Evolutionary conservation across 768 basidiomycete genomes (phyloP), one percentile per base, ranked within the genome.

Genomic region (Russula compacta): DNA sequence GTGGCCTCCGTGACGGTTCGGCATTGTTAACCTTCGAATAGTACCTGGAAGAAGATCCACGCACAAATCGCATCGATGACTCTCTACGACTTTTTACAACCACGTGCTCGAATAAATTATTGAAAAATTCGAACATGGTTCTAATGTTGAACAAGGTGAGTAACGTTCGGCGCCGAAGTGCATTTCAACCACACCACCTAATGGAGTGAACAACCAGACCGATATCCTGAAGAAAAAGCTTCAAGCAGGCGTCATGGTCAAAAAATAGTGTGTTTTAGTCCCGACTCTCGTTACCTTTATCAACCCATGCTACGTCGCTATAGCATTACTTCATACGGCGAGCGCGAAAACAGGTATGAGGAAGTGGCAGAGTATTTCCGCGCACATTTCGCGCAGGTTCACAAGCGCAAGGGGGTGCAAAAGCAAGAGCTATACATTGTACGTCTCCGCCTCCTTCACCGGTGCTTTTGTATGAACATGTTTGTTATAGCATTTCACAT

Each of bases 1-100:
- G 39, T 12, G 33, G 29, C 24, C 19, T 19, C 11, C 11, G n/a
- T 61, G 39, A 36, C 19, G 14, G 47, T 35, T 43, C n/a, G 47
- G 86, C 59, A 83, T 83, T 47, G 76, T 85, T 62, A 36, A 62
- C 49, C 15, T 29, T 29, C 24, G 24, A 29, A 12, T 54, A 92
- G 89, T 92, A 91, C 71, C 78, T 93, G 24, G 87, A 92, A 69
- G 91, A 93, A 75, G 91, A 93, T 68, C 86, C 87, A 33, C 80
- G 86, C 59, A 87, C 86, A 43, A 93, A 93, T 67, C 78, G 91
- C 52, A 89, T 93, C 36, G 89, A 92, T 64, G 91, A 93, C 70
- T 92, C 90, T 0, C 73, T 93, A n/a, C 90, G 90, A 73, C 76
- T 92, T 24, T 93, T 91, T 71, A 91, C 88, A 5, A 81, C 89